phyloP scores from a whole-genome alignment of 2,329 filamentous ascomycete species.

The Biscogniauxia mediterranea region DNA sequence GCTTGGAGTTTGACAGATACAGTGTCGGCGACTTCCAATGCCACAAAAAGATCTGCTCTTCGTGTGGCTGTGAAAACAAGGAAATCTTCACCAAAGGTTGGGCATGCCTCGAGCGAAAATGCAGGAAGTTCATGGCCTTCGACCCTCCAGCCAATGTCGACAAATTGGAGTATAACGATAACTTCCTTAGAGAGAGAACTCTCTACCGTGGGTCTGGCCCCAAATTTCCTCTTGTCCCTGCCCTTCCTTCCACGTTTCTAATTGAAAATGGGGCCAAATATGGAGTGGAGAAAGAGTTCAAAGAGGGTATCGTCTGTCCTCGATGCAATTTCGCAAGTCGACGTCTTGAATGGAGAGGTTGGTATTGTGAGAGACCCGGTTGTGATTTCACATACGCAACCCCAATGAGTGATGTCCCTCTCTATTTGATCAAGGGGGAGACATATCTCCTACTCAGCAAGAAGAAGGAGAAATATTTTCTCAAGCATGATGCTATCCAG shows the following conservation, averaged over 20 bases:
- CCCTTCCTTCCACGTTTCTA: constrained; percentile 25
- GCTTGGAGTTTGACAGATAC: constrained; percentile 24
- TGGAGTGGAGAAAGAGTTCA: constrained; percentile 51
- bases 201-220: constrained; percentile 37
- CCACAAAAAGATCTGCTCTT: constrained; percentile 34
- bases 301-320: constrained; percentile 65
- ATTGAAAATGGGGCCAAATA: constrained; percentile 24
- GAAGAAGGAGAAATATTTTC: neutral
- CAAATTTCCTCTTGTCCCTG: constrained; percentile 37
- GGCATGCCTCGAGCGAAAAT: constrained; percentile 37
- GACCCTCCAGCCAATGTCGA: constrained; percentile 27
- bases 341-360: constrained; percentile 59
- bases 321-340: constrained; percentile 60
- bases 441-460: constrained; percentile 1
- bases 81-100: constrained; percentile 34
- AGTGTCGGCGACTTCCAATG: constrained; percentile 32
- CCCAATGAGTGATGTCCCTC: constrained; percentile 21
- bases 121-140: constrained; percentile 48
- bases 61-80: constrained; percentile 40
- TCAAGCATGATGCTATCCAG: constrained; percentile 1
- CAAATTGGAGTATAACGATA: constrained; percentile 49
- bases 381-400: constrained; percentile 48
- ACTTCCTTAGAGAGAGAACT: constrained; percentile 56
- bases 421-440: constrained; percentile 22
- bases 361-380: constrained; percentile 53